Percentiles rank a stretch among this genome's conserved stretches.
These are phyloP conservation scores for Magnolia officinalis DNA, from an alignment of 164 flowering plant genomes.

Conservation along the genomic window DNA sequence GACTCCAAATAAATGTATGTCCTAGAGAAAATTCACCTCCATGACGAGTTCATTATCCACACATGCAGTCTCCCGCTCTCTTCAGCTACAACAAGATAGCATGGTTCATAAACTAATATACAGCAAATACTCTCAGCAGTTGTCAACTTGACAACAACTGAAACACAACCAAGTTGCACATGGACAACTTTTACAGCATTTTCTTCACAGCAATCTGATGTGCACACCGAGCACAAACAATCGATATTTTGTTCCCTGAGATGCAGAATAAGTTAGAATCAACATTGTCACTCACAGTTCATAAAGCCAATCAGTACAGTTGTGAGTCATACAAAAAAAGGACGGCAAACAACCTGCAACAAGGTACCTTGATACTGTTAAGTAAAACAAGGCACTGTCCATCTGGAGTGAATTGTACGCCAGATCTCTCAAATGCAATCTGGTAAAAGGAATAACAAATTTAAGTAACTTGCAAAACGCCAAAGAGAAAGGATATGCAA, in stretches of 20 bases:
- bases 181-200: slow-evolving; percentile 68
- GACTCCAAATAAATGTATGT: neutral
- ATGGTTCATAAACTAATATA: slow-evolving; percentile 76
- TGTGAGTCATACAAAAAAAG: neutral
- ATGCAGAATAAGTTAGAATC: slow-evolving; percentile 13
- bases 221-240: slow-evolving; percentile 66
- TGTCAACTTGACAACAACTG: slow-evolving; percentile 47
- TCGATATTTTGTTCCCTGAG: slow-evolving; percentile 50
- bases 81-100: slow-evolving; percentile 66
- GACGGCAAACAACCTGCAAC: slow-evolving; percentile 65
- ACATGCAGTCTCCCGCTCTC: slow-evolving; percentile 64
- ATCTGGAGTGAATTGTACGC: slow-evolving; percentile 73
- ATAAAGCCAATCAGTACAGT: neutral
- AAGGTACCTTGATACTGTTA: slow-evolving; percentile 57
- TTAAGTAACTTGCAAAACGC: slow-evolving; percentile 1
- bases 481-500: neutral
- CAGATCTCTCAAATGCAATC: slow-evolving; percentile 51
- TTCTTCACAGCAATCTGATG: slow-evolving; percentile 40
- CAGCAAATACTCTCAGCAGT: slow-evolving; percentile 38
- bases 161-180: slow-evolving; percentile 63
- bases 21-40: slow-evolving; percentile 58
- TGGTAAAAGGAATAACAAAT: slow-evolving; percentile 22
- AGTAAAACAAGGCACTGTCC: slow-evolving; percentile 60
- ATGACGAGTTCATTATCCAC: slow-evolving; percentile 77
- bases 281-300: neutral